phyloP scores from a whole-genome alignment of 257 asterid species.

The Solanum virginianum region DNA sequence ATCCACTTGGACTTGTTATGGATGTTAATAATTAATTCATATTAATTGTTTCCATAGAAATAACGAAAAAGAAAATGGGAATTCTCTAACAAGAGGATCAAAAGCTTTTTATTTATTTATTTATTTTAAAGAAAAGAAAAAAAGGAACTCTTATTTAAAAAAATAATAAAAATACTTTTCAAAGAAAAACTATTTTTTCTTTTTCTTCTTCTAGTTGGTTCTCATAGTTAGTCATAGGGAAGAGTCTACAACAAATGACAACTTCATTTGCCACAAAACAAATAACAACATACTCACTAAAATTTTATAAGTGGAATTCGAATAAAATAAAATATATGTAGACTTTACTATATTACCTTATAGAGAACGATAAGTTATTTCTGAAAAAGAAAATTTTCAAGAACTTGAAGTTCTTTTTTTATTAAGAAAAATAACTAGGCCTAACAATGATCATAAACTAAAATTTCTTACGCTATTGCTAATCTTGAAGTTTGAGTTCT shows the following conservation, averaged over 20 bases:
- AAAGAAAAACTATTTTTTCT: background rate
- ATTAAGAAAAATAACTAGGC: background rate
- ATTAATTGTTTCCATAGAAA: background rate
- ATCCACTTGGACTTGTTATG: background rate
- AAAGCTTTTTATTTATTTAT: too few relatives aligned
- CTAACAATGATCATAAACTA: background rate
- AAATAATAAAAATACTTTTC: too few relatives aligned
- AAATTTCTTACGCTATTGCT: accelerated
- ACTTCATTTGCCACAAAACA: background rate
- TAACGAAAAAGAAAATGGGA: background rate
- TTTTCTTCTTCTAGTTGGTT: background rate
- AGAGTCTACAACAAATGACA: too few relatives aligned
- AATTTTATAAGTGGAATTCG: too few relatives aligned
- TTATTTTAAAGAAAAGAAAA: too few relatives aligned
- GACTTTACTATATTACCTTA: too few relatives aligned
- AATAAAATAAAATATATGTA: too few relatives aligned
- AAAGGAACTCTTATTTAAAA: too few relatives aligned
- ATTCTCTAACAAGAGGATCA: too few relatives aligned
- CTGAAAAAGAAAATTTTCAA: background rate
- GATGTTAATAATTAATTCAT: background rate
- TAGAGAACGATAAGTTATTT: too few relatives aligned
- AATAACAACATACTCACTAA: background rate
- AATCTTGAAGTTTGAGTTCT: accelerated
- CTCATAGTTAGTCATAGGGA: background rate
- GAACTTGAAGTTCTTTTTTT: background rate